Evolutionary conservation across 495 filamentous ascomycete genomes (phyloP).

Genomic region (Neurospora sp.): DNA sequence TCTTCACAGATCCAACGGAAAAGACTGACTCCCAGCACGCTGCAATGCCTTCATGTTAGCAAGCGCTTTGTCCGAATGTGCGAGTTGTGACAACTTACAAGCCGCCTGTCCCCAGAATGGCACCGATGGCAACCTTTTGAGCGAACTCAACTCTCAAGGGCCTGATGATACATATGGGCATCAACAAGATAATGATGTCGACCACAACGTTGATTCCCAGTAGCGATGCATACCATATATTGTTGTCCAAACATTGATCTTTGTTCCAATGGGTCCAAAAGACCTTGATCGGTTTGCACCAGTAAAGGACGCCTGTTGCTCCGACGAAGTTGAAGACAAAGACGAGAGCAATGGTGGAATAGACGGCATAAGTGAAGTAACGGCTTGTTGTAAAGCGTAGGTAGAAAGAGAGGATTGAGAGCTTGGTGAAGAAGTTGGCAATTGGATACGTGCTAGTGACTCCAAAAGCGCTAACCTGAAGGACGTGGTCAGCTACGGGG

Average conservation of each 20-base stretch:
- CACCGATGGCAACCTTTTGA: constrained; percentile 11
- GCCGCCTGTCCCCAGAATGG: constrained; percentile 13
- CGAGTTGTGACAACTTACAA: constrained; percentile 6
- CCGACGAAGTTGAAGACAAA: constrained; percentile 5
- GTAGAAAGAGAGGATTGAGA: constrained; percentile 14
- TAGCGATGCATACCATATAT: constrained; percentile 4
- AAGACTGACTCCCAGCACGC: constrained; percentile 15
- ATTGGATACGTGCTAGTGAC: constrained; percentile 6
- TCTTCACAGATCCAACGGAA: constrained; percentile 4
- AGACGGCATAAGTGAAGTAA: constrained; percentile 6
- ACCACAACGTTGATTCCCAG: constrained; percentile 8
- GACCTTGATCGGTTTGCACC: constrained; percentile 8
- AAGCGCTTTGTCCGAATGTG: neutral
- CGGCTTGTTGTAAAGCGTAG: constrained; percentile 15
- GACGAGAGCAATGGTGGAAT: constrained; percentile 7
- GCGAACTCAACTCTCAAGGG: constrained; percentile 1
- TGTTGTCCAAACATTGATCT: constrained; percentile 2
- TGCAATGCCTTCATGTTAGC: neutral
- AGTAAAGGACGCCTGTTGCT: constrained; percentile 8
- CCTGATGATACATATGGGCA: constrained; percentile 9
- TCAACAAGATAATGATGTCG: constrained; percentile 7
- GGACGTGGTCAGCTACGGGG: neutral
- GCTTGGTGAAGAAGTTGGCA: constrained; percentile 13
- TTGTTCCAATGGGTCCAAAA: constrained; percentile 3
- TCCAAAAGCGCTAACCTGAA: constrained; percentile 5